phyloP scores from a whole-genome alignment of 1,139 yeast genomes.

The Pichia sp. region DNA sequence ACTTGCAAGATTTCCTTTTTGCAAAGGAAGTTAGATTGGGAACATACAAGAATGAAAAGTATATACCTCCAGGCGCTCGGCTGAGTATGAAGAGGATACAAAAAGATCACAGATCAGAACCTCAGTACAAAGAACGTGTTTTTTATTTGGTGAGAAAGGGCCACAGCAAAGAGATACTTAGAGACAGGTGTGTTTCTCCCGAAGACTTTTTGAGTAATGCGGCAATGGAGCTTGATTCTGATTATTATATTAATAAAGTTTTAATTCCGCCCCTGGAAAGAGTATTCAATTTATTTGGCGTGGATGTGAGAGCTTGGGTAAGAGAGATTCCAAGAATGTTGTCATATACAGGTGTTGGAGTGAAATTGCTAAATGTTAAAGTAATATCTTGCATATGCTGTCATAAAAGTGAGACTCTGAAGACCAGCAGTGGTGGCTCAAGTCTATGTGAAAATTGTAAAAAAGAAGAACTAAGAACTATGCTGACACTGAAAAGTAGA shows the following conservation, averaged over 20 bases:
- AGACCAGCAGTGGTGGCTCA: neutral
- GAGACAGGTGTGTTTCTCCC: constrained; percentile 79
- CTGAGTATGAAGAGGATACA: constrained; percentile 61
- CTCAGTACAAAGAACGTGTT: constrained; percentile 84
- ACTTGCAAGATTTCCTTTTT: constrained; percentile 81
- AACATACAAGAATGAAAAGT: constrained; percentile 62
- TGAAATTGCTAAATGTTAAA: constrained; percentile 6
- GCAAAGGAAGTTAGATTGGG: constrained; percentile 89
- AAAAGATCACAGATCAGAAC: constrained; percentile 68
- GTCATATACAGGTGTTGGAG: constrained; percentile 14
- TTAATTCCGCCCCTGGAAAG: constrained; percentile 87
- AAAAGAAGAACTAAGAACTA: constrained; percentile 31
- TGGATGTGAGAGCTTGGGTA: constrained; percentile 74
- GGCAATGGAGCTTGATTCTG: constrained; percentile 59
- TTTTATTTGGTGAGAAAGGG: constrained; percentile 81
- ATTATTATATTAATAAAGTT: constrained; percentile 78
- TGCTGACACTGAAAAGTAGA: constrained; percentile 32
- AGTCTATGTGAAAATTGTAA: constrained; percentile 37
- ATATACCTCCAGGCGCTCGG: constrained; percentile 89
- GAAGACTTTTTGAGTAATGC: constrained; percentile 51
- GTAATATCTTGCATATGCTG: constrained; percentile 12
- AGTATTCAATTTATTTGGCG: constrained; percentile 77
- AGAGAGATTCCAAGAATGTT: constrained; percentile 55
- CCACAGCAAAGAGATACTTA: constrained; percentile 55
- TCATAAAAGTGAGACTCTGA: constrained; percentile 4